A percentile compares a stretch with the other conserved stretches of the same genome.
Conservation (phyloP, 2,329 filamentous ascomycete genomes). For the Diplodia sapinea region DNA sequence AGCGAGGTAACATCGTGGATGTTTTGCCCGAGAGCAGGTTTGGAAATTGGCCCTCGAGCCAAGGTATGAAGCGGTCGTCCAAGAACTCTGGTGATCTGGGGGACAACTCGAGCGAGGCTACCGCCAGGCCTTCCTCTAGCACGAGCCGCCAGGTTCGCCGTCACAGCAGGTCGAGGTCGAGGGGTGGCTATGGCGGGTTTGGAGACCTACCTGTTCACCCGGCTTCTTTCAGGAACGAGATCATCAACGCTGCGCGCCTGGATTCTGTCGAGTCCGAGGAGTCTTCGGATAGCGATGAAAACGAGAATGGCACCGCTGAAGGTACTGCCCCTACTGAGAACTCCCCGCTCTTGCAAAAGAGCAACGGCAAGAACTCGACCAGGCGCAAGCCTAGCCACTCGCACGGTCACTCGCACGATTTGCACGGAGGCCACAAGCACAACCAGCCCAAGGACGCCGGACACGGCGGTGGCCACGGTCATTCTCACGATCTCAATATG, state of each 20-base stretch:
- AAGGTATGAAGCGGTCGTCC: constrained; percentile 11
- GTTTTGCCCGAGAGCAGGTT: constrained; percentile 68
- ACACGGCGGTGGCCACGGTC: constrained; percentile 58
- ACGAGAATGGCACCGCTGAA: constrained; percentile 42
- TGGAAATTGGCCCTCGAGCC: constrained; percentile 54
- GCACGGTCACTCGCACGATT: constrained; percentile 39
- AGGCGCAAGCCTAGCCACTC: constrained; percentile 32
- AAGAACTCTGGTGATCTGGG: constrained; percentile 4
- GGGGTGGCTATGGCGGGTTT: constrained; percentile 53
- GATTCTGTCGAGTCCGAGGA: constrained; percentile 62
- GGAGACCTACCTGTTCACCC: constrained; percentile 83
- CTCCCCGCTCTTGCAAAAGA: constrained; percentile 46
- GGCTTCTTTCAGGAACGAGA: constrained; percentile 87
- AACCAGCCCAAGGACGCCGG: constrained; percentile 70
- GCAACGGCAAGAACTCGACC: constrained; percentile 39
- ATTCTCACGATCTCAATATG: constrained; percentile 95
- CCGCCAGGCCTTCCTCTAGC: constrained; percentile 1
- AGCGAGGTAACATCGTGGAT: constrained; percentile 65
- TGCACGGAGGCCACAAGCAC: constrained; percentile 79
- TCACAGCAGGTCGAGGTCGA: constrained; percentile 64
- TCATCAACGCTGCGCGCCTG: constrained; percentile 79
- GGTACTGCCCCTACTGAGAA: constrained; percentile 50
- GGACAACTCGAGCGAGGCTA: constrained; percentile 14
- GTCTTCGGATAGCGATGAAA: constrained; percentile 60
- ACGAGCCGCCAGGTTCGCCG: constrained; percentile 17